Percentiles rank a stretch among this genome's conserved stretches.
These are phyloP conservation scores for Penicillium vulpinum DNA, from an alignment of 2,329 filamentous ascomycete genomes.

Conservation along the genomic window DNA sequence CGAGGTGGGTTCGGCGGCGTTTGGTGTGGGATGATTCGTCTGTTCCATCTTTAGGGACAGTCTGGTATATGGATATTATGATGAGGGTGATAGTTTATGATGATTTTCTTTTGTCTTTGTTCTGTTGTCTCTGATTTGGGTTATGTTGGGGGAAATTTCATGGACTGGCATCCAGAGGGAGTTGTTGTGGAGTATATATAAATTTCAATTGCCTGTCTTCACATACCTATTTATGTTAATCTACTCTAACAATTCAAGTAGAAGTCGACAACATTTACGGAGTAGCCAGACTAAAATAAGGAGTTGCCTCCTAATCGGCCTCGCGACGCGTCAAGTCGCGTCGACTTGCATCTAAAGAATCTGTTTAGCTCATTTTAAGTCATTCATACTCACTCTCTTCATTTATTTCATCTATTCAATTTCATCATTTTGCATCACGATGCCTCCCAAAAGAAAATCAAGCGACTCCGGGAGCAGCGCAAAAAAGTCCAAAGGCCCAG, in stretches of 20 bases:
- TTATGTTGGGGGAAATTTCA: not conserved
- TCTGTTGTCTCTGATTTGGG: not conserved
- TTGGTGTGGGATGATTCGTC: constrained; percentile 2
- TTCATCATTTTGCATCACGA: not conserved
- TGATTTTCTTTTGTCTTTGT: not conserved
- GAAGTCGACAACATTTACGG: no score
- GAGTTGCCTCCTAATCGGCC: not conserved
- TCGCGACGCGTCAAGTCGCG: not conserved
- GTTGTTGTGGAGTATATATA: not conserved
- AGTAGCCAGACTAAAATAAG: not conserved
- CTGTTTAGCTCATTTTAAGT: no score
- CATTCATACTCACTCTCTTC: not conserved
- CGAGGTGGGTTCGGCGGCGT: not conserved
- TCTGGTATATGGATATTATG: not conserved
- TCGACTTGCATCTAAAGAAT: no score
- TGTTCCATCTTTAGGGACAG: not conserved
- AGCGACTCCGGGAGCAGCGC: not conserved
- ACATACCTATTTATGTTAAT: not conserved
- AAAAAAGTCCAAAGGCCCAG: not conserved
- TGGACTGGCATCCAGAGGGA: constrained; percentile 2
- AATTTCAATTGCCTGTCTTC: not conserved
- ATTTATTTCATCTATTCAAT: not conserved
- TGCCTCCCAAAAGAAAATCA: not conserved
- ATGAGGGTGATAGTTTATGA: not conserved
- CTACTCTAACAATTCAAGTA: not conserved